Conservation (phyloP, 192 early-diverging fungal species). For the Nowakowskiella sp. region DNA sequence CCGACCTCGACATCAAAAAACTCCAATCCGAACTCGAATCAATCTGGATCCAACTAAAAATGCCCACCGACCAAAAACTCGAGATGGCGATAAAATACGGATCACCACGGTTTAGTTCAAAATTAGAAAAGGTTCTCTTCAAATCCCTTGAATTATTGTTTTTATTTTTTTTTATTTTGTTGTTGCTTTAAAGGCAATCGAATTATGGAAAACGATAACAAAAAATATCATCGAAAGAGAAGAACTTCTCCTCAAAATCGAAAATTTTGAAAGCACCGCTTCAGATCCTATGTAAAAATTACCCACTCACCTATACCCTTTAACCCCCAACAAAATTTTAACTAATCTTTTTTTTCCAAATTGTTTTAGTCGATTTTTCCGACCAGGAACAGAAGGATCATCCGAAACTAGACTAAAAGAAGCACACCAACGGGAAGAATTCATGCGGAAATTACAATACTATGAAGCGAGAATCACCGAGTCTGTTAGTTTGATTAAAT, state of each 20-base stretch:
- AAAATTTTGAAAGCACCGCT: slow-evolving; percentile 33
- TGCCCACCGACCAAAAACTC: slow-evolving; percentile 47
- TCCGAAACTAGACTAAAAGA: slow-evolving; percentile 38
- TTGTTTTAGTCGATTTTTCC: slow-evolving; percentile 30
- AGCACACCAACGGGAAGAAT: slow-evolving; percentile 35
- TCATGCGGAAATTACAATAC: slow-evolving; percentile 30
- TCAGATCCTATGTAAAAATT: slow-evolving; percentile 32
- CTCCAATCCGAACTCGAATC: slow-evolving; percentile 40
- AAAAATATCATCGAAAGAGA: slow-evolving; percentile 35
- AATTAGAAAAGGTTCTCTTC: slow-evolving; percentile 31
- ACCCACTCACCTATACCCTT: neutral
- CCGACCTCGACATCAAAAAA: slow-evolving; percentile 21
- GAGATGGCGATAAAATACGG: slow-evolving; percentile 59
- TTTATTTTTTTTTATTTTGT: slow-evolving; percentile 7
- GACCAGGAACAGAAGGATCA: slow-evolving; percentile 29
- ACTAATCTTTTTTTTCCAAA: slow-evolving; percentile 1
- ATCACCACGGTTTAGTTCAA: slow-evolving; percentile 28
- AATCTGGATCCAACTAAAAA: slow-evolving; percentile 43
- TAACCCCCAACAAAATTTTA: neutral
- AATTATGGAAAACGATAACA: slow-evolving; percentile 34
- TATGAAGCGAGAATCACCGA: slow-evolving; percentile 32
- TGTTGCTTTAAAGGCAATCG: slow-evolving; percentile 28
- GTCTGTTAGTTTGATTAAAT: slow-evolving; percentile 31
- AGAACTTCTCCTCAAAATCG: slow-evolving; percentile 31
- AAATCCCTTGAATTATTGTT: neutral